These are phyloP conservation scores for Candida nitratophila DNA, from an alignment of 805 yeast species.

Conservation along the genomic window DNA sequence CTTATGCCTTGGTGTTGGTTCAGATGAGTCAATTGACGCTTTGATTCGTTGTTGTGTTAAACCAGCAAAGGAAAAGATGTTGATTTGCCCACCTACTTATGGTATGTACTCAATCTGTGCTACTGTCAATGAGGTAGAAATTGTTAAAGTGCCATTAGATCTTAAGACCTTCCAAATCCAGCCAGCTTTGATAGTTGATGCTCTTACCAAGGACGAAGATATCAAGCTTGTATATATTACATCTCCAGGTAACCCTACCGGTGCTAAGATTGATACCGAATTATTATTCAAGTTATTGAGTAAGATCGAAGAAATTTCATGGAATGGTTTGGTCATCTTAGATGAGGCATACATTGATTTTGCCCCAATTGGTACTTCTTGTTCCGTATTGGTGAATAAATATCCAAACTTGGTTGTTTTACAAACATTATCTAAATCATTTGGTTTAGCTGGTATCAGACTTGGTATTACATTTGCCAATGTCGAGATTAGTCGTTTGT, in stretches of 20 bases:
- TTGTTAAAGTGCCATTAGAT: slow-evolving; percentile 68
- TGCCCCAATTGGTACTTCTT: slow-evolving; percentile 56
- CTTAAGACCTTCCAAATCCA: slow-evolving; percentile 61
- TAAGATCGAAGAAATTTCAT: slow-evolving; percentile 29
- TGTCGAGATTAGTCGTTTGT: slow-evolving; percentile 50
- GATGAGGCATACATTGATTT: slow-evolving; percentile 97
- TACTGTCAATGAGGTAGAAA: slow-evolving; percentile 76
- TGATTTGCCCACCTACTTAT: slow-evolving; percentile 92
- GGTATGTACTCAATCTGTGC: slow-evolving; percentile 96
- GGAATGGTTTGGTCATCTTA: slow-evolving; percentile 76
- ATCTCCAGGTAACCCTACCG: slow-evolving; percentile 98
- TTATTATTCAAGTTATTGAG: slow-evolving; percentile 42
- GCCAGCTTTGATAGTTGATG: slow-evolving; percentile 43
- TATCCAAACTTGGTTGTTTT: slow-evolving; percentile 79
- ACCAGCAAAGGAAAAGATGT: slow-evolving; percentile 77
- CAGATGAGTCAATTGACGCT: slow-evolving; percentile 92
- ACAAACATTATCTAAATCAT: slow-evolving; percentile 91
- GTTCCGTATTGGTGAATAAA: slow-evolving; percentile 71
- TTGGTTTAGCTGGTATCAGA: slow-evolving; percentile 94
- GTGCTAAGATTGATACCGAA: slow-evolving; percentile 44
- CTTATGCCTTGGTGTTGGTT: slow-evolving; percentile 91
- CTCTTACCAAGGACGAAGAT: slow-evolving; percentile 45
- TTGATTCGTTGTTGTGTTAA: slow-evolving; percentile 75
- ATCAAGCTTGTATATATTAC: slow-evolving; percentile 80
- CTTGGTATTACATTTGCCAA: slow-evolving; percentile 74